phyloP scores from a whole-genome alignment of 192 early-diverging fungal species.

The Coemansia furcata region DNA sequence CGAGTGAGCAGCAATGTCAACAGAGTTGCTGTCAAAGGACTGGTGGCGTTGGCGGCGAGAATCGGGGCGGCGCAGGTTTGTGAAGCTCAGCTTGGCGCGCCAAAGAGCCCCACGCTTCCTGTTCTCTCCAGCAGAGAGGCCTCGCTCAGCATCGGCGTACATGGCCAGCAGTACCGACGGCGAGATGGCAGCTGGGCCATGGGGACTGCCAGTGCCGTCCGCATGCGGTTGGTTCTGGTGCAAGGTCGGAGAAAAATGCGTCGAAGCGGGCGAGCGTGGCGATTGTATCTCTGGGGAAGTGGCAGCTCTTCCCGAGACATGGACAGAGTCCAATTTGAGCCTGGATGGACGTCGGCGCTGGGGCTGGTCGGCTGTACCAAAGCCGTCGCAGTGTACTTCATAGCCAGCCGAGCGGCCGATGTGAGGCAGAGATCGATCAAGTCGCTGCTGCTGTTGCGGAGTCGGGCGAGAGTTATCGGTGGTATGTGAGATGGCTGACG shows the following conservation, averaged over 20 bases:
- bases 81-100: conserved; percentile 49
- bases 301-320: not conserved
- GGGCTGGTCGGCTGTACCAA: conserved; percentile 1
- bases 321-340: conserved; percentile 4
- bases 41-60: conserved; percentile 41
- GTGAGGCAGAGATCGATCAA: conserved; percentile 5
- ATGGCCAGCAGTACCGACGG: not conserved
- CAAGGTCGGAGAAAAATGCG: not conserved
- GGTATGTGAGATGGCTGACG: not conserved
- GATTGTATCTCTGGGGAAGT: not conserved
- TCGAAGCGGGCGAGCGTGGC: not conserved
- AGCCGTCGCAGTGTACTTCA: not conserved
- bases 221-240: not conserved
- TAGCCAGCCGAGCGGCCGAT: conserved; percentile 3
- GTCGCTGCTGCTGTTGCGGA: conserved; percentile 8
- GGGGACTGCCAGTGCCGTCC: not conserved
- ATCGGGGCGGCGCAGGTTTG: conserved; percentile 45
- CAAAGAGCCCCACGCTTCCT: conserved; percentile 39
- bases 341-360: conserved; percentile 21
- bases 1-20: conserved; percentile 40
- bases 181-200: not conserved
- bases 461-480: not conserved
- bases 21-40: conserved; percentile 40
- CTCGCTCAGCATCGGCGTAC: conserved; percentile 1
- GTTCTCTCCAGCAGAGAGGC: conserved; percentile 16